Evolutionary conservation across 331 rosid species (phyloP).

Genomic region (Rosa hybrid): DNA sequence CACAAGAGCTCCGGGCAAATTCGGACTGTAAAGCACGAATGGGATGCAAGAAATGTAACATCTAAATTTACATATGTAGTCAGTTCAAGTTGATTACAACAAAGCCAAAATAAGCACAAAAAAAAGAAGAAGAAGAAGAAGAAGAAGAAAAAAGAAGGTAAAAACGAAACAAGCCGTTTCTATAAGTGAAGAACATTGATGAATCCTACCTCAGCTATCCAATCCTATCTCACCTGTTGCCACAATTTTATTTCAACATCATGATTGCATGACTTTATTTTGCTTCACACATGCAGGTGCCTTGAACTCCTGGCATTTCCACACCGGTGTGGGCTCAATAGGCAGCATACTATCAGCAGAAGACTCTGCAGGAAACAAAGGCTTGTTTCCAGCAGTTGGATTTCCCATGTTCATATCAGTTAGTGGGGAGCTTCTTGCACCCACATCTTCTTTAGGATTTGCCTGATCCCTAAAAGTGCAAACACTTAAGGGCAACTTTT

Average conservation of each 20-base stretch:
- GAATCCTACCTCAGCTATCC: slow-evolving; percentile 77
- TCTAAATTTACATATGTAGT: slow-evolving; percentile 79
- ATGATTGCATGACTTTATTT: slow-evolving; percentile 77
- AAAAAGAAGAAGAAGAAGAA: slow-evolving; percentile 32
- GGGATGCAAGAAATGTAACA: slow-evolving; percentile 50
- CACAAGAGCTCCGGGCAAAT: slow-evolving; percentile 38
- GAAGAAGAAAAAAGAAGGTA: slow-evolving; percentile 22
- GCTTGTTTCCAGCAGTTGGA: slow-evolving; percentile 47
- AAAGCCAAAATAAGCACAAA: slow-evolving; percentile 39
- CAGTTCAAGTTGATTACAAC: slow-evolving; percentile 63
- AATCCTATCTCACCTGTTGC: slow-evolving; percentile 47
- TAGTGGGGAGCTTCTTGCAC: slow-evolving; percentile 43
- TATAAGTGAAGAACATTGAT: slow-evolving; percentile 42
- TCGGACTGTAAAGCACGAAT: slow-evolving; percentile 33
- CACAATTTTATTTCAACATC: slow-evolving; percentile 35
- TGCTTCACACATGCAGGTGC: slow-evolving; percentile 69
- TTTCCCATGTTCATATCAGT: slow-evolving; percentile 49
- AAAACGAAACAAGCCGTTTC: slow-evolving; percentile 41
- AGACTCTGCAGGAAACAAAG: slow-evolving; percentile 58
- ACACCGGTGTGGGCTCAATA: slow-evolving; percentile 58
- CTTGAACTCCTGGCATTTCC: slow-evolving; percentile 89
- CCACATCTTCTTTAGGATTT: slow-evolving; percentile 59
- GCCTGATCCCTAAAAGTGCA: slow-evolving; percentile 72
- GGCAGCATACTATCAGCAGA: slow-evolving; percentile 57
- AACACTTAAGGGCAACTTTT: slow-evolving; percentile 78